Evolutionary conservation across 495 filamentous ascomycete genomes (phyloP), one percentile per base, ranked within the genome.

Genomic region (Trichocladium uniseriatum): DNA sequence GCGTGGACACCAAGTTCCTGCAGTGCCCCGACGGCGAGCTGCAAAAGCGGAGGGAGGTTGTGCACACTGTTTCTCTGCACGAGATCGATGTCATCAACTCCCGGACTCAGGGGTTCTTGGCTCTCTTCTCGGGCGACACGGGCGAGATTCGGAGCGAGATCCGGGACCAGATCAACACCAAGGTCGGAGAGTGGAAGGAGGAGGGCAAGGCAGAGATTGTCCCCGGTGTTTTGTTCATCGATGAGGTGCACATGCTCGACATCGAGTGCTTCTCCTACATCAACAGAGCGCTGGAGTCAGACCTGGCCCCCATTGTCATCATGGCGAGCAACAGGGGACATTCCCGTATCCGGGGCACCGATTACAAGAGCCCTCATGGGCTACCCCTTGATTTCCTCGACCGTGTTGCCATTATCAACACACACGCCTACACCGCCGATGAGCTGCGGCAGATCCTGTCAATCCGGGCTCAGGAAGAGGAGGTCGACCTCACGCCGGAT

Each of bases 71-170:
- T 53, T 89, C 83, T 36, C 78, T 99, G 2, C 92, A 99, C 69
- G 92, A 99, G 67, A 97, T 99, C 59, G 92, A 99, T 62, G 92
- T 99, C 19, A 97, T 97, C 73, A 99, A 99, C 70, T 95, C 89
- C 28, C 80, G 92, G 35, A 94, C 92, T 38, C 92, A 99, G 67
- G 92, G 92, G 22, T 98, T 96, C 67, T 71, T 95, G 28, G 91
- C 91, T 8, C 82, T 97, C 8, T 97, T 97, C 69, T 94, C 92
- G 9, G 92, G 92, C 49, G 92, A 97, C 65, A 99, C 94, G 1
- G 94, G 94, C 65, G 92, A 99, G 77, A 97, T 99, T 54, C 76
- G 92, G 43, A 91, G 87, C 64, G 94, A 99, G 66, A 89, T 97
- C 48, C 81, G 92, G 29, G 91, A 96, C 57, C 94, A 99, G 71